Evolutionary conservation across 164 flowering plant genomes (phyloP).

Genomic region (Tetracentron sinense): DNA sequence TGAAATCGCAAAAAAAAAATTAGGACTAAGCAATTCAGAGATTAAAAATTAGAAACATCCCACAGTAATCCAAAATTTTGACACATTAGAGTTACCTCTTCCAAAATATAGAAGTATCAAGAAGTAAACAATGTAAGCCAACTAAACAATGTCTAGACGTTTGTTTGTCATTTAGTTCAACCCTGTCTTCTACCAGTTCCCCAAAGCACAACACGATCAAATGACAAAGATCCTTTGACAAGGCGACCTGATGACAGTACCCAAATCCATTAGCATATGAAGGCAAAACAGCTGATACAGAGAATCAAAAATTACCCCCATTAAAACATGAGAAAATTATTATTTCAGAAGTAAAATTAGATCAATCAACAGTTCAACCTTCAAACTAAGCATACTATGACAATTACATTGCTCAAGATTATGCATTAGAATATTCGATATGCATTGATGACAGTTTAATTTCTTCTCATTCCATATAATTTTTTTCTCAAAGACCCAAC

Average conservation of each 20-base stretch:
- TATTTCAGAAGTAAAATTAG: not conserved
- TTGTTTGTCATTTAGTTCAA: conserved; percentile 26
- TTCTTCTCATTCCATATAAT: too few species aligned
- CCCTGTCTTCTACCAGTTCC: conserved; percentile 34
- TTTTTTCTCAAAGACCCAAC: too few species aligned
- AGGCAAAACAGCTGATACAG: too few species aligned
- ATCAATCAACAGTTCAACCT: too few species aligned
- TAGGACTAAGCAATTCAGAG: not conserved
- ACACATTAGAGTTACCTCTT: conserved; percentile 46
- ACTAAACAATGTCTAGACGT: conserved; percentile 23
- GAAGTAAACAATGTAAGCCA: conserved; percentile 71
- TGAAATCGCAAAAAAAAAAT: not conserved
- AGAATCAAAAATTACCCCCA: too few species aligned
- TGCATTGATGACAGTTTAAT: too few species aligned
- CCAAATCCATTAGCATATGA: conserved; percentile 8
- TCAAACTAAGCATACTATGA: too few species aligned
- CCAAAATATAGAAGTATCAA: conserved; percentile 75
- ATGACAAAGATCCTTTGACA: conserved; percentile 80
- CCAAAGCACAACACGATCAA: conserved; percentile 66
- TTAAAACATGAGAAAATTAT: conserved; percentile 15
- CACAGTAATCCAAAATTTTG: not conserved
- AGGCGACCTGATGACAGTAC: conserved; percentile 58
- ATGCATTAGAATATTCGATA: not conserved
- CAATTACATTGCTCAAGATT: too few species aligned
- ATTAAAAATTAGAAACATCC: not conserved